Percentiles rank a stretch among this genome's conserved stretches.
Evolutionary conservation across 371 early-diverging fungal genomes (phyloP).

Genomic region (Polyrhizophydium stewartii): DNA sequence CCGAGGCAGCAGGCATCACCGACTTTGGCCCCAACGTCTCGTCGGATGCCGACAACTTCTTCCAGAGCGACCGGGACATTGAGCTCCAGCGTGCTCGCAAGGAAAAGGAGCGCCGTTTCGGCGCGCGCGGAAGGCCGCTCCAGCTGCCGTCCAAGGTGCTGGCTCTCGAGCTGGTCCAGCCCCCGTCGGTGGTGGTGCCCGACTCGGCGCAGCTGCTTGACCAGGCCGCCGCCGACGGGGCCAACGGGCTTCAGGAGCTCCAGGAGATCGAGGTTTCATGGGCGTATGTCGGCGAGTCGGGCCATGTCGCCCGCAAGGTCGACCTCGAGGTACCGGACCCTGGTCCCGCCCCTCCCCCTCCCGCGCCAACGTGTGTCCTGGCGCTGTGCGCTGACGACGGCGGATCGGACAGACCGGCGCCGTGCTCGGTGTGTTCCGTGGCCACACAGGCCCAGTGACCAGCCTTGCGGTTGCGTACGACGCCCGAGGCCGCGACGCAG

Average conservation of each 20-base stretch:
- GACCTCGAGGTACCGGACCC: constrained; percentile 43
- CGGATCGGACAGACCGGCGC: constrained; percentile 48
- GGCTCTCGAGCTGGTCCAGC: constrained; percentile 28
- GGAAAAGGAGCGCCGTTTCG: constrained; percentile 34
- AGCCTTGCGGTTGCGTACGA: constrained; percentile 47
- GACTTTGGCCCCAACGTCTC: too few relatives aligned
- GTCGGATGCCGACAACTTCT: constrained; percentile 72
- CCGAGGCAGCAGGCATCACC: too few relatives aligned
- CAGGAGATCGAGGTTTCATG: too few relatives aligned
- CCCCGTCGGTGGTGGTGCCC: constrained; percentile 1
- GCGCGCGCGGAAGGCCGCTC: constrained; percentile 50
- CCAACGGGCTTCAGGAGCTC: too few relatives aligned
- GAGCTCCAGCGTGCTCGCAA: constrained; percentile 50
- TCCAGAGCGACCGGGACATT: constrained; percentile 74
- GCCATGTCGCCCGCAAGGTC: constrained; percentile 52
- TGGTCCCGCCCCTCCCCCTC: not conserved
- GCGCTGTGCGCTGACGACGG: not conserved
- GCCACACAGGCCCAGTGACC: constrained; percentile 82
- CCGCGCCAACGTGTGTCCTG: not conserved
- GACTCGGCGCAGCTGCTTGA: too few relatives aligned
- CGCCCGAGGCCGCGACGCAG: constrained; percentile 32
- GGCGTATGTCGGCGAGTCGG: constrained; percentile 62
- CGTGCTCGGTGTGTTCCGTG: constrained; percentile 56
- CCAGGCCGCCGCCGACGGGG: too few relatives aligned
- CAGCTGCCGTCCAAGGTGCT: constrained; percentile 61